Evolutionary conservation across 139 green algal genomes (phyloP).

Genomic region (Gonium pectorale): DNA sequence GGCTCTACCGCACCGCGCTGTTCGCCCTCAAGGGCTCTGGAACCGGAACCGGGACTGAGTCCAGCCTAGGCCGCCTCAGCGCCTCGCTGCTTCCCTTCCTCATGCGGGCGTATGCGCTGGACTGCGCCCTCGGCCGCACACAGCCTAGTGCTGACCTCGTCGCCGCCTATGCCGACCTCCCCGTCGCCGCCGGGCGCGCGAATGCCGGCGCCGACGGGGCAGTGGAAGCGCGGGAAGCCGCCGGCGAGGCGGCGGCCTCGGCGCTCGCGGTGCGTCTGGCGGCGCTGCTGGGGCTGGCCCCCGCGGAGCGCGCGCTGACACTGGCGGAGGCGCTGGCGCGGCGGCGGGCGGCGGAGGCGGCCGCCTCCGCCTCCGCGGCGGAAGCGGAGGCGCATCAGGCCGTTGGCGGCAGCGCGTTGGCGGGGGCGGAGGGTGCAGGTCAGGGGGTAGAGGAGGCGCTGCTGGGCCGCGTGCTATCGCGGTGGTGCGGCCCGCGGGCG

Average conservation of each 20-base stretch:
- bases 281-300: not conserved
- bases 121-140: conserved; percentile 13
- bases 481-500: conserved; percentile 21
- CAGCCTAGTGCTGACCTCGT: not conserved
- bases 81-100: conserved; percentile 45
- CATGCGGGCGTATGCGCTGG: conserved; percentile 39
- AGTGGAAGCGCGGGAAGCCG: not conserved
- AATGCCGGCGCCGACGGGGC: too few species aligned
- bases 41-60: not conserved
- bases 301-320: not conserved
- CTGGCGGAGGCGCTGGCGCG: conserved; percentile 2
- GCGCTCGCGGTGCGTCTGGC: conserved; percentile 3
- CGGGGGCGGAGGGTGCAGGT: not conserved
- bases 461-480: not conserved
- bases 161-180: too few species aligned
- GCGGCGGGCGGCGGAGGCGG: not conserved
- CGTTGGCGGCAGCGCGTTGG: not conserved
- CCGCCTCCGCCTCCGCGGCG: not conserved
- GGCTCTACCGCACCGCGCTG: not conserved
- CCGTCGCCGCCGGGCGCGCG: too few species aligned
- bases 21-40: not conserved
- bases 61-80: not conserved
- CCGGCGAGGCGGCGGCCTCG: conserved; percentile 30
- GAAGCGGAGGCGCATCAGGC: not conserved
- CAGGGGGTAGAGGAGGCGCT: conserved; percentile 2